Percentiles rank a stretch among this genome's conserved stretches.
Conservation (phyloP, 108 stramenopile genomes). For the Nitzschia palea region DNA sequence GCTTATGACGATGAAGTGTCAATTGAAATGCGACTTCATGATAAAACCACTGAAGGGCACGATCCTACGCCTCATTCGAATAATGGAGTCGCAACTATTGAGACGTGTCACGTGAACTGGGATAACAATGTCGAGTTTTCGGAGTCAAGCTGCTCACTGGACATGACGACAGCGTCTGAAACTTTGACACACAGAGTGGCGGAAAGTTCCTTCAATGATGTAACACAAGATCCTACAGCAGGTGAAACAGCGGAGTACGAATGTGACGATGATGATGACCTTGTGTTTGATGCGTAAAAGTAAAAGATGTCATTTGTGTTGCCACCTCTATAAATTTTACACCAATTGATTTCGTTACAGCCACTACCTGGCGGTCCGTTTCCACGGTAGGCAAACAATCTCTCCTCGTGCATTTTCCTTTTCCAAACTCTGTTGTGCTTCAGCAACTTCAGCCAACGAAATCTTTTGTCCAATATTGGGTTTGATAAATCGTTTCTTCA, state of each 20-base stretch:
- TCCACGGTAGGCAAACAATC: constrained; percentile 76
- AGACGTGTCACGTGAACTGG: too few species aligned
- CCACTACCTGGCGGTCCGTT: constrained; percentile 11
- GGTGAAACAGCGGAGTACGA: not conserved
- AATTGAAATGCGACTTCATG: not conserved
- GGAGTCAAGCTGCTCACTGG: too few species aligned
- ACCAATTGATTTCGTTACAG: not conserved
- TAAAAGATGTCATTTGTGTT: too few species aligned
- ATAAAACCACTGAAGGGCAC: too few species aligned
- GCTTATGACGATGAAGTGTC: not conserved
- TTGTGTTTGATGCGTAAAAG: not conserved
- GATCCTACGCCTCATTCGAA: too few species aligned
- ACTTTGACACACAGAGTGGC: too few species aligned
- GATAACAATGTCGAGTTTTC: too few species aligned
- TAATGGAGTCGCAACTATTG: too few species aligned
- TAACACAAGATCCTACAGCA: too few species aligned
- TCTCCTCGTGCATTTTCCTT: constrained; percentile 51
- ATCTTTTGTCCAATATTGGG: constrained; percentile 64
- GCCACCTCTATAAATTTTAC: not conserved
- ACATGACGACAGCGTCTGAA: too few species aligned
- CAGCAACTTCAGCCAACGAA: constrained; percentile 52
- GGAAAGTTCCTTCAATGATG: too few species aligned
- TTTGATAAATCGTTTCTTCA: constrained; percentile 50
- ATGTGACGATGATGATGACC: not conserved
- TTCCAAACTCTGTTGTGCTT: constrained; percentile 53